Percentiles rank a stretch among this genome's conserved stretches.
phyloP scores from a whole-genome alignment of 1,284 basidiomycete species.

The Rhodotorula sp. region DNA sequence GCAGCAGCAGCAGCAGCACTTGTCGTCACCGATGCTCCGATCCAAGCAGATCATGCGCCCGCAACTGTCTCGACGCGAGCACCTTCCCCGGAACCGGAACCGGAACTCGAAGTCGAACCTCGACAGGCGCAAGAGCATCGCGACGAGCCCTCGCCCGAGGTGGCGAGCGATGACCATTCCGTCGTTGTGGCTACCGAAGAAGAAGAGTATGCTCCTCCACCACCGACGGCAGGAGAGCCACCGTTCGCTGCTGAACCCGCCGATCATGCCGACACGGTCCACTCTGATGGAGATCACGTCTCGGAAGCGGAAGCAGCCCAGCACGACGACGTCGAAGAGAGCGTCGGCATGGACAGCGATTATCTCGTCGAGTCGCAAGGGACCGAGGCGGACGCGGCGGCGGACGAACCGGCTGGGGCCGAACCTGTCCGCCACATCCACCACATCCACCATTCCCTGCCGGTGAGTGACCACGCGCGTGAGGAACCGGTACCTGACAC shows the following conservation, averaged over 20 bases:
- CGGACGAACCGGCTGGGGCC: background rate
- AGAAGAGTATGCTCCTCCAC: background rate
- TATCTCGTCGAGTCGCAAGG: slow-evolving; percentile 8
- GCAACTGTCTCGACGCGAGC: background rate
- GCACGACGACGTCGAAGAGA: background rate
- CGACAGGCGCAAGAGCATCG: too few species aligned
- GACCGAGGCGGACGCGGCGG: background rate
- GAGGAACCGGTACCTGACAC: too few species aligned
- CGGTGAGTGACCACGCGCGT: too few species aligned
- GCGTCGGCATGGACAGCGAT: slow-evolving; percentile 13
- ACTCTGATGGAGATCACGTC: background rate
- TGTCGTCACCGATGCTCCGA: background rate
- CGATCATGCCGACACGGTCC: too few species aligned
- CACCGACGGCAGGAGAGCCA: background rate
- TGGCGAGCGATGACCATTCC: too few species aligned
- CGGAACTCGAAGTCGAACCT: background rate
- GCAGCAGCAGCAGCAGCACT: too few species aligned
- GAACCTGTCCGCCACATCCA: too few species aligned
- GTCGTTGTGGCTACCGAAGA: too few species aligned
- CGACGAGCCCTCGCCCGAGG: too few species aligned
- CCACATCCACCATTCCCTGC: too few species aligned
- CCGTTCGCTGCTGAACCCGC: background rate
- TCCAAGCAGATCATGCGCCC: background rate
- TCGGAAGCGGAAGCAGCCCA: too few species aligned
- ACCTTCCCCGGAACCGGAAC: background rate